These are phyloP conservation scores for Arxiozyma heterogenica DNA, from an alignment of 1,139 yeast species.

Conservation along the genomic window DNA sequence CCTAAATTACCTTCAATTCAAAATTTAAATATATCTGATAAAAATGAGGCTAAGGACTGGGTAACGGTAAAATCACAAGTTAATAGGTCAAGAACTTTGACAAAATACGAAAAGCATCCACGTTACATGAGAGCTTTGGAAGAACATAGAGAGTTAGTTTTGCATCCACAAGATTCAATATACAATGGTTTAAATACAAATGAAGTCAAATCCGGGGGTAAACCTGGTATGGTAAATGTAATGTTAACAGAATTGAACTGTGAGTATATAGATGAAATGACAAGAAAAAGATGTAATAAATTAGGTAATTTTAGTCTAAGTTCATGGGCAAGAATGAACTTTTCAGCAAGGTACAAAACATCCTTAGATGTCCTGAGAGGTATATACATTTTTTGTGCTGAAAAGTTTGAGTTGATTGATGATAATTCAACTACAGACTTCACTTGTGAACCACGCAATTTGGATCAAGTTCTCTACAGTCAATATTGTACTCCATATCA, in stretches of 20 bases:
- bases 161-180: slow-evolving; percentile 61
- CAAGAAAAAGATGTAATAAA: slow-evolving; percentile 25
- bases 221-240: slow-evolving; percentile 30
- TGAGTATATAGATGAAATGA: slow-evolving; percentile 27
- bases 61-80: slow-evolving; percentile 49
- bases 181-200: slow-evolving; percentile 44
- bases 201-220: slow-evolving; percentile 31
- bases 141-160: slow-evolving; percentile 51
- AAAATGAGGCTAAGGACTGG: slow-evolving; percentile 35
- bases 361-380: slow-evolving; percentile 54
- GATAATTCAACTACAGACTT: slow-evolving; percentile 30
- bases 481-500: slow-evolving; percentile 59
- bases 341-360: slow-evolving; percentile 35
- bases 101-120: slow-evolving; percentile 57
- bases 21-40: slow-evolving; percentile 16
- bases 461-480: slow-evolving; percentile 30
- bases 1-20: slow-evolving; percentile 28
- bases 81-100: slow-evolving; percentile 67
- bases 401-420: slow-evolving; percentile 38
- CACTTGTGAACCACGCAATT: slow-evolving; percentile 23
- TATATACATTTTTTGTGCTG: slow-evolving; percentile 49
- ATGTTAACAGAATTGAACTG: slow-evolving; percentile 29
- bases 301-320: slow-evolving; percentile 35
- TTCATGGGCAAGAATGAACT: slow-evolving; percentile 30
- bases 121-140: slow-evolving; percentile 64